Evolutionary conservation across 768 basidiomycete species (phyloP).

Genomic region (Sporobolomyces pararoseus): DNA sequence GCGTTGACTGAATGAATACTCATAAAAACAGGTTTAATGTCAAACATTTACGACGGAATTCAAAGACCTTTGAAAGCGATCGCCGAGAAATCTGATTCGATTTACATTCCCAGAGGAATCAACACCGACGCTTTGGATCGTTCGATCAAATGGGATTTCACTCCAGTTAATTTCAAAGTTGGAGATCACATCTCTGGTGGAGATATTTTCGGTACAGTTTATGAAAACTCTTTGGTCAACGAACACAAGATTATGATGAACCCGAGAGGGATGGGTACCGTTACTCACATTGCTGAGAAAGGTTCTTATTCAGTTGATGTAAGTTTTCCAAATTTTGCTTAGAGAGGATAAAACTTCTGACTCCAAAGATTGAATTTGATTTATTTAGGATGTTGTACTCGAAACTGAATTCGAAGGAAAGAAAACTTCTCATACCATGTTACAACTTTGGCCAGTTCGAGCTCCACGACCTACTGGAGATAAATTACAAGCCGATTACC

Average conservation of each 20-base stretch:
- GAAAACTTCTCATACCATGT: constrained; percentile 84
- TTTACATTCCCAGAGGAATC: constrained; percentile 98
- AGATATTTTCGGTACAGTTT: constrained; percentile 90
- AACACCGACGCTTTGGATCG: constrained; percentile 94
- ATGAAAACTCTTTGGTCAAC: constrained; percentile 93
- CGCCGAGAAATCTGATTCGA: constrained; percentile 95
- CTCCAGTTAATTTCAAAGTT: constrained; percentile 73
- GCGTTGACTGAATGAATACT: too few relatives aligned
- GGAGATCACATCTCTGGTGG: constrained; percentile 97
- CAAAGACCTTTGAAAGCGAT: constrained; percentile 64
- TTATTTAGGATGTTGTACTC: constrained; percentile 74
- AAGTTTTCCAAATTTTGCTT: constrained; percentile 47
- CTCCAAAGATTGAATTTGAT: not conserved
- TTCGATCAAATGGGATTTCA: constrained; percentile 88
- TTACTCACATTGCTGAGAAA: constrained; percentile 88
- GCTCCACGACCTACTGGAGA: constrained; percentile 93
- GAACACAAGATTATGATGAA: constrained; percentile 97
- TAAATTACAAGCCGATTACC: constrained; percentile 87
- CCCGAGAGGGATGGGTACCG: constrained; percentile 88
- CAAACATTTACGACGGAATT: constrained; percentile 64
- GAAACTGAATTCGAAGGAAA: constrained; percentile 98
- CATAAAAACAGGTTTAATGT: constrained; percentile 90
- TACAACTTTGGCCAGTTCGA: constrained; percentile 99
- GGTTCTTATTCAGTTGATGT: constrained; percentile 89
- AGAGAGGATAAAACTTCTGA: not conserved